Base-by-base conservation (phyloP, 768 basidiomycete species). In the Serendipita indica region DNA sequence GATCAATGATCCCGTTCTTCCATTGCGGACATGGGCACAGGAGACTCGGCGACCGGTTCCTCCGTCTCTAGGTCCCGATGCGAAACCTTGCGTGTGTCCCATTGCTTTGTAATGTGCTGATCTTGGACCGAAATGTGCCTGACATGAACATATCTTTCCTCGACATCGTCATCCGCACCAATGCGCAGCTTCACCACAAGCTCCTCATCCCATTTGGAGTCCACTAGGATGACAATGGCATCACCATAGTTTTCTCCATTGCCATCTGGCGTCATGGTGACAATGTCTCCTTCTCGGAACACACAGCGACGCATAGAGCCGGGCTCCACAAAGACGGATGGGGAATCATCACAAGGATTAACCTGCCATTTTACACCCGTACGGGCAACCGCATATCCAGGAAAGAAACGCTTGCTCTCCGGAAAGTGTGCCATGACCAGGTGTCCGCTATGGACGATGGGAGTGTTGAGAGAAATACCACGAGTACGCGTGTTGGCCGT, bases 41-140 rank as follows among this genome's bases (percentile, higher is more conserved):
- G 30, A n/a, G 30, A 22, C 30, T n/a, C 30, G 16, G 20, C 49
- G 3, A 54, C 30, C 6, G 20, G 20, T 7, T 54, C 49, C 30
- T 54, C 49, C 3, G 22, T 27, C n/a, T 54, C 49, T 6, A 54
- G 49, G n/a, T 54, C 49, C 49, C 30, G 20, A 30, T 54, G 49
- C 6, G 49, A 22, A 28, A 54, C 4, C 49, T 54, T 54, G 16
- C 49, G 20, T 3, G 20, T 16, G n/a, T 54, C 49, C 49, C 49
- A 54, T 27, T 54, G 49, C 22, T 54, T 54, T n/a, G n/a, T n/a
- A 28, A 54, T 54, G 30, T 54, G 3, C n/a, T n/a, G 18, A n/a
- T 54, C 49, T 7, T 22, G n/a, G 30, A 54, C 49, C 4, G 49
- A 54, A 16, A 54, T n/a, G n/a, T 54, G 30, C n/a, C 22, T 54